phyloP scores from a whole-genome alignment of 1,284 basidiomycete species.

The Cerioporus squamosus region DNA sequence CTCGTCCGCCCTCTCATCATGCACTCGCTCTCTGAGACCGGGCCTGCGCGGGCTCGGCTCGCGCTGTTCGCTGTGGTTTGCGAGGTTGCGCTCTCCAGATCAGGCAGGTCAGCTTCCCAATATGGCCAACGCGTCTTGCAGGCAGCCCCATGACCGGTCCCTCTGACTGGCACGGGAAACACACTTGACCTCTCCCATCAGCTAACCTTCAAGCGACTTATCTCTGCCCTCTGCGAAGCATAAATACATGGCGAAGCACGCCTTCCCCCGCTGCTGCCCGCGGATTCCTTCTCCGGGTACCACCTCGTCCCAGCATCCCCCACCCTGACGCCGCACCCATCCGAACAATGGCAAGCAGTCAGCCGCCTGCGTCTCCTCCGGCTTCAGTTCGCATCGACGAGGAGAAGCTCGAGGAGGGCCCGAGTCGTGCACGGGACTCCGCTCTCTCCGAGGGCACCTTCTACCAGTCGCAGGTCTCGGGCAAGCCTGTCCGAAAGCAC shows the following conservation, averaged over 20 bases:
- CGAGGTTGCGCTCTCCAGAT: conserved; percentile 5
- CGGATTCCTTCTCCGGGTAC: conserved; percentile 4
- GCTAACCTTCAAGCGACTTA: not conserved
- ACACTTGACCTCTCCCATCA: conserved; percentile 21
- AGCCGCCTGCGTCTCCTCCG: not conserved
- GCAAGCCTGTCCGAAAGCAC: conserved; percentile 26
- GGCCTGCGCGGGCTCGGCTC: not conserved
- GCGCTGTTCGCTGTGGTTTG: not conserved
- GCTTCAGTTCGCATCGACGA: conserved; percentile 3
- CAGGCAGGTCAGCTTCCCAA: not conserved
- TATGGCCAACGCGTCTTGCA: not conserved
- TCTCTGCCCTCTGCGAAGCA: not conserved
- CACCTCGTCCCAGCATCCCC: conserved; percentile 3
- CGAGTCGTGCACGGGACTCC: conserved; percentile 3
- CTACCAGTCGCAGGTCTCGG: conserved; percentile 29
- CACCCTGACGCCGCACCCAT: not conserved
- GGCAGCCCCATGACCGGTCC: conserved; percentile 13
- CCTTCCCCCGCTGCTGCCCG: not conserved
- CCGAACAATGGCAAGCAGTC: not conserved
- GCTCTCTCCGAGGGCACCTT: conserved; percentile 31
- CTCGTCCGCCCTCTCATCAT: too few relatives aligned
- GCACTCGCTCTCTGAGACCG: too few relatives aligned
- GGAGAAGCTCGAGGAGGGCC: conserved; percentile 15
- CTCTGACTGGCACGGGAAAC: conserved; percentile 3
- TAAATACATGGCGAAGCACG: not conserved